Percentiles rank a stretch among this genome's conserved stretches.
Evolutionary conservation across 2,329 filamentous ascomycete genomes (phyloP).

Genomic region (Colletotrichum nymphaeae): DNA sequence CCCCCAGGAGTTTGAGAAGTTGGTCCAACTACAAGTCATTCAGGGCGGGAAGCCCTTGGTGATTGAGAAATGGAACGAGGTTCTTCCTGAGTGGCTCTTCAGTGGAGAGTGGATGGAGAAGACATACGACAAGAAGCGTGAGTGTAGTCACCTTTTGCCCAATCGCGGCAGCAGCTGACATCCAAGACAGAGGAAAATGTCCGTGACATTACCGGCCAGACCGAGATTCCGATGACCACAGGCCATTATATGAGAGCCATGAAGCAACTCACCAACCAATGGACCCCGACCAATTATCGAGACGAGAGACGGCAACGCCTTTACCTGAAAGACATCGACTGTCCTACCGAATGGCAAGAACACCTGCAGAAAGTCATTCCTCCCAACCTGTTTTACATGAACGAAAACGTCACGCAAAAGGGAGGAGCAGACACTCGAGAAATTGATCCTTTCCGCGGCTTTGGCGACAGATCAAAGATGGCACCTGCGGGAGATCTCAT

Average conservation of each 20-base stretch:
- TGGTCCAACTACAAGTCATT: slow-evolving; percentile 86
- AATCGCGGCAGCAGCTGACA: slow-evolving; percentile 37
- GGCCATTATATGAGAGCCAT: slow-evolving; percentile 92
- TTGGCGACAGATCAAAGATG: slow-evolving; percentile 62
- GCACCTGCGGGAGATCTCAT: slow-evolving; percentile 90
- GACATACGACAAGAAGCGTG: slow-evolving; percentile 83
- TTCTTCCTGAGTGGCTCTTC: slow-evolving; percentile 82
- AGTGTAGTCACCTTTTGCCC: slow-evolving; percentile 41
- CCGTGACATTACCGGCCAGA: slow-evolving; percentile 79
- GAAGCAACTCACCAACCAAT: slow-evolving; percentile 85
- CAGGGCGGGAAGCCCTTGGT: slow-evolving; percentile 88
- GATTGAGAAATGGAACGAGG: slow-evolving; percentile 86
- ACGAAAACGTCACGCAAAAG: slow-evolving; percentile 74
- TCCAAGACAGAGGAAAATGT: slow-evolving; percentile 78
- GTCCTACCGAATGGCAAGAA: slow-evolving; percentile 86
- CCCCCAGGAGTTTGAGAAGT: slow-evolving; percentile 83
- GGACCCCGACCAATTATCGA: slow-evolving; percentile 78
- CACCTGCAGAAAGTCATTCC: slow-evolving; percentile 83
- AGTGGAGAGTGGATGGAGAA: slow-evolving; percentile 82
- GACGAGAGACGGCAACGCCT: slow-evolving; percentile 86
- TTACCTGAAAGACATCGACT: slow-evolving; percentile 98
- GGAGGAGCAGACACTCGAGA: slow-evolving; percentile 40
- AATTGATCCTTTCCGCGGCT: slow-evolving; percentile 55
- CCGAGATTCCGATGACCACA: slow-evolving; percentile 85
- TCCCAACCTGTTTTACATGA: slow-evolving; percentile 87